Evolutionary conservation across 2,329 filamentous ascomycete species (phyloP).

Genomic region (Penicillium sp.): DNA sequence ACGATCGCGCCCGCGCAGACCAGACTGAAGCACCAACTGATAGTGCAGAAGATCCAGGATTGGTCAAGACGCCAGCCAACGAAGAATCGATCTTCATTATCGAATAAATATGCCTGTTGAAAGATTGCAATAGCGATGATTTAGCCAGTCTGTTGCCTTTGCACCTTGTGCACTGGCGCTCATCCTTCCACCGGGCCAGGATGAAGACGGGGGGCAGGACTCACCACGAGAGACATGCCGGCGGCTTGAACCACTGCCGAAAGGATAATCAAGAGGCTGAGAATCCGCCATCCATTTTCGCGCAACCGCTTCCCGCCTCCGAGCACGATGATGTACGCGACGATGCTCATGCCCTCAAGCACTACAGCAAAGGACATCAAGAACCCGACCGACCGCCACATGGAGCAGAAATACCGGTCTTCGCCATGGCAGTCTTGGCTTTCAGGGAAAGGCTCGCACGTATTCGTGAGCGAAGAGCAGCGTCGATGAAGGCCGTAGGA

Average conservation of each 20-base stretch:
- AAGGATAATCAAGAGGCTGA: constrained; percentile 59
- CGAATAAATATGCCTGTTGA: constrained; percentile 69
- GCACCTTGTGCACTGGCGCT: not conserved
- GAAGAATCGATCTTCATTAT: constrained; percentile 77
- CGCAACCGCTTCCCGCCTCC: constrained; percentile 72
- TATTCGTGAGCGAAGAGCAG: constrained; percentile 64
- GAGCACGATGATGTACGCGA: constrained; percentile 72
- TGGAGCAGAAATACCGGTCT: constrained; percentile 74
- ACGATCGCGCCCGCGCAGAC: constrained; percentile 54
- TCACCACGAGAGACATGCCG: constrained; percentile 77
- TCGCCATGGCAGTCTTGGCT: constrained; percentile 60
- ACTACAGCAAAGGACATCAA: constrained; percentile 78
- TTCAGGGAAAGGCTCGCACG: constrained; percentile 56
- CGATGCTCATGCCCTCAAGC: constrained; percentile 72
- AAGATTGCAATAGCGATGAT: constrained; percentile 1
- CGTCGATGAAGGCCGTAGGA: constrained; percentile 72
- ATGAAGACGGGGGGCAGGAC: constrained; percentile 31
- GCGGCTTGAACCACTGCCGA: constrained; percentile 65
- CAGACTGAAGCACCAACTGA: constrained; percentile 53
- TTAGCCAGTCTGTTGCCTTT: not conserved
- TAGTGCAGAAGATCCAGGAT: constrained; percentile 68
- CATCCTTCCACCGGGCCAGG: not conserved
- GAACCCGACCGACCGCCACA: constrained; percentile 87
- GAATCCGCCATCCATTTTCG: constrained; percentile 74
- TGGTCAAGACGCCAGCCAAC: constrained; percentile 74